Evolutionary conservation across 106 monocot species (phyloP).

Genomic region (Amphibolis antarctica): DNA sequence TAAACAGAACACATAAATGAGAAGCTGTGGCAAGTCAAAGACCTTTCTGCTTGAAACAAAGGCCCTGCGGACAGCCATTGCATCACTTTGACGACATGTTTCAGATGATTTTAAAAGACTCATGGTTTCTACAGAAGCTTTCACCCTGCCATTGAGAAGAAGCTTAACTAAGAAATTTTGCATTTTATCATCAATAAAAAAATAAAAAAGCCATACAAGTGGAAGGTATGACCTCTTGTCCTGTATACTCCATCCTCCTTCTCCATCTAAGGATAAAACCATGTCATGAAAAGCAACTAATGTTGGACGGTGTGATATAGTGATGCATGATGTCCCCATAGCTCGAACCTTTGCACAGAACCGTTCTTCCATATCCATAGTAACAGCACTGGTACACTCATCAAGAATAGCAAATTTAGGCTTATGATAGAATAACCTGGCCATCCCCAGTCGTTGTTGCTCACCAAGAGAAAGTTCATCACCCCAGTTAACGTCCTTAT

Average conservation of each 20-base stretch:
- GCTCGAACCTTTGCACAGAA: slow-evolving; percentile 88
- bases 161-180: background rate
- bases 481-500: slow-evolving; percentile 95
- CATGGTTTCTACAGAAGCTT: slow-evolving; percentile 16
- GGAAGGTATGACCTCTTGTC: slow-evolving; percentile 31
- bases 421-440: slow-evolving; percentile 90
- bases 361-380: slow-evolving; percentile 97
- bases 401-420: slow-evolving; percentile 98
- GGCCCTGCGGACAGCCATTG: slow-evolving; percentile 78
- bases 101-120: slow-evolving; percentile 42
- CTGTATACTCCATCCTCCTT: slow-evolving; percentile 82
- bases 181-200: background rate
- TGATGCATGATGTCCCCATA: slow-evolving; percentile 97
- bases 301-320: slow-evolving; percentile 92
- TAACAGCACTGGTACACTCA: slow-evolving; percentile 98
- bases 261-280: slow-evolving; percentile 92
- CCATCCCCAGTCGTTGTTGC: slow-evolving; percentile 97
- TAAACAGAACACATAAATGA: background rate
- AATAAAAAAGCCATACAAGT: background rate
- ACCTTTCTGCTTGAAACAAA: slow-evolving; percentile 64
- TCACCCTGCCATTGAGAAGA: slow-evolving; percentile 20
- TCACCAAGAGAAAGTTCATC: slow-evolving; percentile 98
- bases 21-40: background rate
- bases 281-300: slow-evolving; percentile 96
- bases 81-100: slow-evolving; percentile 63